Percentiles rank a stretch among this genome's conserved stretches.
These are phyloP conservation scores for Schizopora paradoxa DNA, from an alignment of 1,284 basidiomycete genomes.

Conservation along the genomic window DNA sequence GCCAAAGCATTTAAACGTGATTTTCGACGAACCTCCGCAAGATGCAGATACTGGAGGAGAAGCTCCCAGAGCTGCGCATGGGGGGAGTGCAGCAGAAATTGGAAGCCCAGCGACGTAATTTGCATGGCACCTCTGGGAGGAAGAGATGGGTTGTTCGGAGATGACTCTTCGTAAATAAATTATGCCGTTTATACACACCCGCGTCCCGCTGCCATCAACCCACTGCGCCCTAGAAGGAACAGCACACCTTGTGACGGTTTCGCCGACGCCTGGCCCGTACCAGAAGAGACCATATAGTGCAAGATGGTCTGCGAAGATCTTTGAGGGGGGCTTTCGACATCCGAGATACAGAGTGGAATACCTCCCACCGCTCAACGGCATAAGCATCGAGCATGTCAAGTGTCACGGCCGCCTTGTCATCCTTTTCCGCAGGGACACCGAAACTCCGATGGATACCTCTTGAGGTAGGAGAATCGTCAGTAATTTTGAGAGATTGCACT, in stretches of 20 bases:
- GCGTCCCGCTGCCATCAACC: constrained; percentile 68
- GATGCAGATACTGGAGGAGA: constrained; percentile 82
- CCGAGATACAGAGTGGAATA: constrained; percentile 29
- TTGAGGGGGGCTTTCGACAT: constrained; percentile 2
- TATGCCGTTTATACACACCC: constrained; percentile 38
- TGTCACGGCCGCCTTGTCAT: constrained; percentile 50
- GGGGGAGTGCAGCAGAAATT: constrained; percentile 94
- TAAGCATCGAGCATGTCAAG: constrained; percentile 76
- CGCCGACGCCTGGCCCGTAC: constrained; percentile 60
- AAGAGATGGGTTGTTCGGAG: too few species aligned
- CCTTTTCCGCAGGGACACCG: constrained; percentile 73
- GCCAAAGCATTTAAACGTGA: constrained; percentile 11
- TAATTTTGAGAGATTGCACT: not conserved
- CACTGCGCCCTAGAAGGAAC: constrained; percentile 77
- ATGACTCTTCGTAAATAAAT: not conserved
- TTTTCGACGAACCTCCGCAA: constrained; percentile 59
- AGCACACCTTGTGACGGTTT: constrained; percentile 79
- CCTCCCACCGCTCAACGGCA: constrained; percentile 94
- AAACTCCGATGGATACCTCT: constrained; percentile 91
- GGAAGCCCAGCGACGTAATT: constrained; percentile 95
- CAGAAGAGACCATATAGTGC: constrained; percentile 98
- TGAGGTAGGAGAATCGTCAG: constrained; percentile 8
- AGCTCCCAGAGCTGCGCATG: constrained; percentile 98
- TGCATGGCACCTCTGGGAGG: constrained; percentile 52
- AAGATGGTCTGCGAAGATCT: constrained; percentile 71